Evolutionary conservation across 495 filamentous ascomycete genomes (phyloP), one percentile per base, ranked within the genome.

Genomic region (Lepraria neglecta): DNA sequence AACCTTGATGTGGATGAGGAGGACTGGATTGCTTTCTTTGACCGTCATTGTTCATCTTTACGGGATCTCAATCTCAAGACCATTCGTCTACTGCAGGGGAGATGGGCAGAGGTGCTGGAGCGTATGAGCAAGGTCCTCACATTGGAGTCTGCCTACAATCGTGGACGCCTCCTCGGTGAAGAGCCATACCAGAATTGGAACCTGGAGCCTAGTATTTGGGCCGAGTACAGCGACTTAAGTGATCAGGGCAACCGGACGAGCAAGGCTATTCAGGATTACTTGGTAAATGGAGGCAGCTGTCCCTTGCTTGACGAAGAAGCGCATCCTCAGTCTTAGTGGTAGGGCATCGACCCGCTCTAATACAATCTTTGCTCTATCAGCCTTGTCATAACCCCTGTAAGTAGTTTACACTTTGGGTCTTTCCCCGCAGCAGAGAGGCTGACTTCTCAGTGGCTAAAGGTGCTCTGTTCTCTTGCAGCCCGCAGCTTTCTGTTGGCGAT

Each of bases 121-220:
- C 19, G 6, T 1, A 46, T 46, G 7, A 31, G 12, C 14, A 28
- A 44, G 21, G n/a, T 28, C 21, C 44, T 58, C 7, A 57, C 12
- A 6, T 31, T 57, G 21, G 17, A 43, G 2, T 40, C 11, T 43
- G 38, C 55, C 3, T 10, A 19, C 1, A 1, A 42, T 11, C 0
- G 35, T 0, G 6, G 15, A 0, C 0, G 0, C 12, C 15, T 57
- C 21, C 11, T 19, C 19, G 7, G 30, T 19, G 19, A 31, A 30
- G 38, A 43, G 19, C 55, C 55, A 43, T 35, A 30, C 38, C 55
- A 57, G 43, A 11, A 10, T 28, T 57, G 38, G 55, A n/a, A n/a
- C 1, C 55, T 27, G 27, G n/a, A n/a, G 14, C 4, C 35, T 6
- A 6, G 5, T 1, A 7, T 44, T 6, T 43, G 1, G 1, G 14